Evolutionary conservation across 2,329 filamentous ascomycete species (phyloP), one percentile per base, ranked within the genome.

Genomic region (Ophiocordyceps robertsii): DNA sequence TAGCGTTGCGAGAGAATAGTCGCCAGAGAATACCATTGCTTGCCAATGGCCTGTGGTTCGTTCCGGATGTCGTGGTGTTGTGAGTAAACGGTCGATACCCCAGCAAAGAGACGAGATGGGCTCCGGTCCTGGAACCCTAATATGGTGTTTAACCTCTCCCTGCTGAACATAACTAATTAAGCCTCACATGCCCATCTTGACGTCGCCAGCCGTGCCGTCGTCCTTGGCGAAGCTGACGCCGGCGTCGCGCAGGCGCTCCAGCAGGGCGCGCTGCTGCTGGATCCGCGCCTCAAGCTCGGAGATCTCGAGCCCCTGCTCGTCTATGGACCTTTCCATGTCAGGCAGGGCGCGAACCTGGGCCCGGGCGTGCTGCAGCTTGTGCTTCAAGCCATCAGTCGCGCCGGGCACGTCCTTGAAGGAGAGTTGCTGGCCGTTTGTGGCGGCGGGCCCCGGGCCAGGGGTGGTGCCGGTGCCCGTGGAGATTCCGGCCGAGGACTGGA

Each of bases 351-450:
- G 69, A 41, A 88, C 68, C 51, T 80, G 75, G 30, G 69, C 71
- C 40, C 84, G 72, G 40, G 89, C 88, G 51, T 81, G 82, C 59
- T 88, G 82, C 45, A 96, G 75, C 62, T 86, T 85, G 62, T 89
- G 80, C 62, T 86, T 89, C 53, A 95, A 70, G 31, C 75, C 73
- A 55, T 87, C 84, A 2, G 85, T 84, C 31, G 85, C 86, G 3
- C 79, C 75, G 2, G 83, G 78, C 14, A 96, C 75, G 52, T 94
- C 83, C 59, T 94, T 93, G 47, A 73, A 67, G 14, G 62, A 66
- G 36, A 70, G 61, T 37, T 58, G 56, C 54, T 60, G 53, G 43
- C 64, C 58, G 46, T 27, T 27, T n/a, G 60, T 51, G 47, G 51
- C 49, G 51, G 54, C 50, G 51, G 51, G 56, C 45, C 45, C 62